Evolutionary conservation across 2,329 filamentous ascomycete genomes (phyloP), one percentile per base, ranked within the genome.

Genomic region (Trichoderma sp.): DNA sequence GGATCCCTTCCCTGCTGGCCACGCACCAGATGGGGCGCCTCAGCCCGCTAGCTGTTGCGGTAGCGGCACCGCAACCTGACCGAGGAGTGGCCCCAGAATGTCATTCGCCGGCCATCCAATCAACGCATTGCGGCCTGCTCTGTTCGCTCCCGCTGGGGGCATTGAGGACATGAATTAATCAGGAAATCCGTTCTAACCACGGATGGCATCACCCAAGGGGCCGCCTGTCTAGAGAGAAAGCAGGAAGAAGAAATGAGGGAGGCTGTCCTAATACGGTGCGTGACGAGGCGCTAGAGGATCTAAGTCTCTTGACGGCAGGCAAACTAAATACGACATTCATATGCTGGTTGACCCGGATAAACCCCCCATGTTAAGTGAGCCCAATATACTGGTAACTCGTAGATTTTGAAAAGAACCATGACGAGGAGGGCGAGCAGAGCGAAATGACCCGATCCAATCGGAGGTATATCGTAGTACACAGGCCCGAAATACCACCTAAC

Each of bases 1-100:
- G 69, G 68, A 8, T 27, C 69, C 45, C n/a, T 64, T 50, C 60
- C 69, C 60, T 65, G 59, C 29, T 50, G 60, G 60, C 60, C 69
- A 38, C 41, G 41, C 69, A n/a, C 60, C 69, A 56, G 69, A 53
- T 73, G 59, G 60, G 50, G 69, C 60, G 14, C 18, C 60, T 27
- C n/a, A 33, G 45, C 9, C 45, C 45, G 50, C 29, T 18, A 31
- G 38, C 38, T 38, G 50, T 53, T 53, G 50, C 50, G 50, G 59
- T 41, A 38, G 68, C 50, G 66, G 50, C 45, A 12, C 53, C 33
- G 45, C 50, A 35, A 53, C 31, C 33, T 29, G 12, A 29, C 69
- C 56, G 63, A 63, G 33, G 18, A 7, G 3, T 11, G 18, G 18
- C 29, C 31, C 60, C 60, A 35, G 29, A 63, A 63, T 31, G n/a